phyloP scores from a whole-genome alignment of 805 yeast genomes.

The Grigorovia transvaalensis region DNA sequence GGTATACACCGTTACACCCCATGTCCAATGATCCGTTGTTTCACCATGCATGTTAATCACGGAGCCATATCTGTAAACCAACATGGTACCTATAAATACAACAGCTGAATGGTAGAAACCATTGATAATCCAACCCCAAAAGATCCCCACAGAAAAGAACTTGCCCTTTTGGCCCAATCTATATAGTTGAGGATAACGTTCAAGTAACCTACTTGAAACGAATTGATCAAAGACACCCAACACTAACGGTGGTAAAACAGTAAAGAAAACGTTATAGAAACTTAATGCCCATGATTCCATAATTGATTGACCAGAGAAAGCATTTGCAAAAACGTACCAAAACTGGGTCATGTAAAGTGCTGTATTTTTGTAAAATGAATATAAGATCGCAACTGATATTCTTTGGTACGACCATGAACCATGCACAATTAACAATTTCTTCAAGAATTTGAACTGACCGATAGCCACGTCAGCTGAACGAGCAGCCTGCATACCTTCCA shows the following conservation, averaged over 20 bases:
- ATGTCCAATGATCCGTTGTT: slow-evolving; percentile 80
- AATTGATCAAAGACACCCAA: slow-evolving; percentile 96
- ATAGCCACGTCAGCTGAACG: slow-evolving; percentile 95
- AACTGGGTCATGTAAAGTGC: slow-evolving; percentile 96
- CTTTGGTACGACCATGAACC: slow-evolving; percentile 98
- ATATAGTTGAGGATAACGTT: slow-evolving; percentile 87
- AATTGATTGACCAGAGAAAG: slow-evolving; percentile 89
- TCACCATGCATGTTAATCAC: slow-evolving; percentile 52
- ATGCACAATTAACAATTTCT: slow-evolving; percentile 78
- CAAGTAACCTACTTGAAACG: slow-evolving; percentile 79
- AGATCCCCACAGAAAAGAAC: slow-evolving; percentile 81
- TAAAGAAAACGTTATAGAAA: slow-evolving; percentile 85
- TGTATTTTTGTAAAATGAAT: slow-evolving; percentile 91
- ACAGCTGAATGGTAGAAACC: slow-evolving; percentile 92
- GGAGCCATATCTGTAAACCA: slow-evolving; percentile 60
- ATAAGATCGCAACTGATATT: slow-evolving; percentile 81
- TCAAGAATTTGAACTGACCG: slow-evolving; percentile 85
- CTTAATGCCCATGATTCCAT: slow-evolving; percentile 98
- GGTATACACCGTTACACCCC: slow-evolving; percentile 88
- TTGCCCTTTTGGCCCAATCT: slow-evolving; percentile 80
- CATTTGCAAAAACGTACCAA: slow-evolving; percentile 91
- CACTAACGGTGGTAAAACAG: slow-evolving; percentile 92
- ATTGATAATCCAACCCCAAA: slow-evolving; percentile 96
- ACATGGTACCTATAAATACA: slow-evolving; percentile 60
- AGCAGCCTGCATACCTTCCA: slow-evolving; percentile 99